Percentiles rank a stretch among this genome's conserved stretches.
phyloP scores from a whole-genome alignment of 164 flowering plant genomes.

The Aristolochia fimbriata region DNA sequence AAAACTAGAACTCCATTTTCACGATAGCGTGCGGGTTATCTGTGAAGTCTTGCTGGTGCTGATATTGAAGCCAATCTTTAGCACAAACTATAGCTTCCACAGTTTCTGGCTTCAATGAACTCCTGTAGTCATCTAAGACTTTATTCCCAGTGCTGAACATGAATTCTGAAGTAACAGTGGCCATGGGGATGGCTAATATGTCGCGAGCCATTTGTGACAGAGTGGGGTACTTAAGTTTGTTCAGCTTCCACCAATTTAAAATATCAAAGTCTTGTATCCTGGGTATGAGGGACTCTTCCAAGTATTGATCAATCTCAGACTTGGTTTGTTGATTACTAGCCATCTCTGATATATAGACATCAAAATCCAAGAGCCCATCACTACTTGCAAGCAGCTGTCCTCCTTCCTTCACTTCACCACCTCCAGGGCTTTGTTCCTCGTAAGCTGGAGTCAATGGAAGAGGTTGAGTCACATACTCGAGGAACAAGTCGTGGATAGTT shows the following conservation, averaged over 20 bases:
- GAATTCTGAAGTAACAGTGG: conserved; percentile 37
- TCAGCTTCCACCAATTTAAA: conserved; percentile 83
- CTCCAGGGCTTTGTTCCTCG: conserved; percentile 23
- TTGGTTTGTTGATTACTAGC: conserved; percentile 40
- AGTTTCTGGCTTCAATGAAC: conserved; percentile 68
- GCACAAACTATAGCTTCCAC: conserved; percentile 80
- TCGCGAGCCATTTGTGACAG: conserved; percentile 92
- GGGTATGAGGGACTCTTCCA: conserved; percentile 75
- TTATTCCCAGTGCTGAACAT: conserved; percentile 40
- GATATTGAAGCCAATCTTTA: conserved; percentile 68
- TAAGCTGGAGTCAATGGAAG: conserved; percentile 47
- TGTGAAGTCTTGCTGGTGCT: conserved; percentile 8
- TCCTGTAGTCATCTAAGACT: conserved; percentile 54
- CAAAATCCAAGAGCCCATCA: conserved; percentile 63
- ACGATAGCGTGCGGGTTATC: conserved; percentile 30
- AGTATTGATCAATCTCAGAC: conserved; percentile 81
- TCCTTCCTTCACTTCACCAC: conserved; percentile 15
- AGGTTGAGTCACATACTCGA: conserved; percentile 55
- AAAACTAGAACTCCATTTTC: conserved; percentile 31
- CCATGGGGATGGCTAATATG: conserved; percentile 56
- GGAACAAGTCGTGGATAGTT: conserved; percentile 75
- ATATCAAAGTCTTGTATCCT: conserved; percentile 66
- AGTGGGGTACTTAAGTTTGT: conserved; percentile 67
- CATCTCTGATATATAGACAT: conserved; percentile 60
- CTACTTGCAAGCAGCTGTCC: conserved; percentile 25